Base-by-base conservation (phyloP, 352 stramenopile species). In the Phytophthora tubulina region DNA sequence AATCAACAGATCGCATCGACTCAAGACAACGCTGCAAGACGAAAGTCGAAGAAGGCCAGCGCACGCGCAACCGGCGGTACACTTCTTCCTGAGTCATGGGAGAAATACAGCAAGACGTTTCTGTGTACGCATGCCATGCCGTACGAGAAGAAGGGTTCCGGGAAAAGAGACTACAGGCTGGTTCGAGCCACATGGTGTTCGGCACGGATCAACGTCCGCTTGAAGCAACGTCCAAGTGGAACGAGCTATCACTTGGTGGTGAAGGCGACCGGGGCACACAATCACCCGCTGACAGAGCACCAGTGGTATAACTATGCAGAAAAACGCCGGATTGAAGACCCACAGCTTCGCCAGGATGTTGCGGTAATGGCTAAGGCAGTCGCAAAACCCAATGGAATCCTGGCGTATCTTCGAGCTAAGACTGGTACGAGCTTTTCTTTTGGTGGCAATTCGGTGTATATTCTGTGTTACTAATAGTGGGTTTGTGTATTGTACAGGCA, bases 291-390 rank as follows among this genome's bases (percentile, higher is more conserved):
- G 11, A 53, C 17, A 4, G 21, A 50, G 9, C 27, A 67, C 13
- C 35, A 58, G 10, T 67, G 48, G 59, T 67, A 45, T 30, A 52
- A 67, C 6, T 67, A 67, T 27, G 48, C 48, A 4, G 46, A 52
- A 15, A 67, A 67, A 7, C 46, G 59, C 2, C 49, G 21, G 2
- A 52, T 67, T 15, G 36, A 58, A 21, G 59, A 67, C n/a, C 5
- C 27, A 5, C 10, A 59, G 1, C 27, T 67, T 6, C 7, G 27
- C 3, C 3, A 8, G 6, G 57, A 57, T 0, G 46, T 65, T 3
- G 46, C 36, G 4, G 13, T 50, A 31, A 65, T 65, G 57, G 6
- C 3, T n/a, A 65, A 46, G 32, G 46, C 45, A 49, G 57, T 45
- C 33, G 57, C 57, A 6, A 51, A 57, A 4, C 32, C 42, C 11